Evolutionary conservation across 495 filamentous ascomycete species (phyloP), one percentile per base, ranked within the genome.

Genomic region (Xylaria palmicola): DNA sequence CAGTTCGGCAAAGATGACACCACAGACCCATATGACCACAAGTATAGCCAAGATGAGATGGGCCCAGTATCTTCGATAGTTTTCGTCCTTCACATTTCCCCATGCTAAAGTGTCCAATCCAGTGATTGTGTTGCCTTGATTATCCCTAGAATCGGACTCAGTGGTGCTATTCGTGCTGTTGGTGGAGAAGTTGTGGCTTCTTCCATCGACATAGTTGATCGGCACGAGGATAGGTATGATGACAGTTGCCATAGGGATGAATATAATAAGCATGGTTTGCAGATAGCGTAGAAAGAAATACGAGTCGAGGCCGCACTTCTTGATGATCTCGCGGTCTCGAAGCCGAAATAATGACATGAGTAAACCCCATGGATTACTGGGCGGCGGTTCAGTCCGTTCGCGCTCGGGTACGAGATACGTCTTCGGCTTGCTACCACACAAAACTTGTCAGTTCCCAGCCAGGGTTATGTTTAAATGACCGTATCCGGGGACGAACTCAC

Each of bases 211-310:
- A 49, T 81, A 84, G 65, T 98, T 98, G 59, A 98, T 67, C 0
- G 95, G 93, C 6, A 98, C 70, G 37, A 98, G 80, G 51, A 97
- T 86, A 0, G 94, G 95, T 24, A 98, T 77, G 27, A 97, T 86
- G 29, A 96, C 70, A 19, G 88, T 47, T 22, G 88, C 90, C 56
- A 96, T 79, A 7, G 92, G 90, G 19, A 94, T 72, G 68, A 98
- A 98, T 61, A 97, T 93, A 68, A 95, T 89, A 37, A 98, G 83
- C 2, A 98, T 84, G 72, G 96, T 94, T 56, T 93, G 90, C 15
- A 98, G 81, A 71, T 96, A 98, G 55, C 95, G 90, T 1, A 98
- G 81, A 76, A 98, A 98, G 75, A 98, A 96, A 78, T 97, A 98
- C 67, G 95, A 93, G 74, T 98, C 94, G 39, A 98, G 83, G 6